Evolutionary conservation across 805 yeast genomes (phyloP).

Genomic region (Sugiyamaella lignohabitans): DNA sequence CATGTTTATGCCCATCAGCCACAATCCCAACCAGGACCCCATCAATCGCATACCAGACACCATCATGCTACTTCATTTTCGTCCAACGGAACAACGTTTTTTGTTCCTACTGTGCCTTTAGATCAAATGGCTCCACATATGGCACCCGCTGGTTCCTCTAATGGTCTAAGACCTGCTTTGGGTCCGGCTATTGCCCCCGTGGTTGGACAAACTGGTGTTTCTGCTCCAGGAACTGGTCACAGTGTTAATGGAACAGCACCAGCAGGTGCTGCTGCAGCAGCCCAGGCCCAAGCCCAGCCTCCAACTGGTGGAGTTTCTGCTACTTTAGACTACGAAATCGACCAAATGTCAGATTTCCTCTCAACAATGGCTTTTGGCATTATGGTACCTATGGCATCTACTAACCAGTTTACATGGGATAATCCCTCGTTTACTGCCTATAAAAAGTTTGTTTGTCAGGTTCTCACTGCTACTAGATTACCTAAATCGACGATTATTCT

Average conservation of each 20-base stretch:
- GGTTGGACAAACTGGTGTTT: neutral
- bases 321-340: constrained; percentile 72
- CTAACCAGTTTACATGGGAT: constrained; percentile 9
- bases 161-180: too few species aligned
- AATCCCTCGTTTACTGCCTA: constrained; percentile 12
- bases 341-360: constrained; percentile 71
- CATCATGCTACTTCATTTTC: constrained; percentile 10
- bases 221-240: neutral
- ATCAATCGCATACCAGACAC: too few species aligned
- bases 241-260: constrained; percentile 6
- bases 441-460: constrained; percentile 48
- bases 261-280: constrained; percentile 13
- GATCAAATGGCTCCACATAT: constrained; percentile 14
- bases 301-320: constrained; percentile 68
- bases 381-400: constrained; percentile 33
- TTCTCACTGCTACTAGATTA: constrained; percentile 78
- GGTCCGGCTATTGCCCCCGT: too few species aligned
- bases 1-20: too few species aligned
- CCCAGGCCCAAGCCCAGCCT: constrained; percentile 14
- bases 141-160: neutral
- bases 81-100: constrained; percentile 17
- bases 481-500: constrained; percentile 76
- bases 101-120: constrained; percentile 16
- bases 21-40: neutral
- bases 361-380: constrained; percentile 63